These are phyloP conservation scores for Fusarium sterilihyphosum DNA, from an alignment of 2,329 filamentous ascomycete genomes.

Conservation along the genomic window DNA sequence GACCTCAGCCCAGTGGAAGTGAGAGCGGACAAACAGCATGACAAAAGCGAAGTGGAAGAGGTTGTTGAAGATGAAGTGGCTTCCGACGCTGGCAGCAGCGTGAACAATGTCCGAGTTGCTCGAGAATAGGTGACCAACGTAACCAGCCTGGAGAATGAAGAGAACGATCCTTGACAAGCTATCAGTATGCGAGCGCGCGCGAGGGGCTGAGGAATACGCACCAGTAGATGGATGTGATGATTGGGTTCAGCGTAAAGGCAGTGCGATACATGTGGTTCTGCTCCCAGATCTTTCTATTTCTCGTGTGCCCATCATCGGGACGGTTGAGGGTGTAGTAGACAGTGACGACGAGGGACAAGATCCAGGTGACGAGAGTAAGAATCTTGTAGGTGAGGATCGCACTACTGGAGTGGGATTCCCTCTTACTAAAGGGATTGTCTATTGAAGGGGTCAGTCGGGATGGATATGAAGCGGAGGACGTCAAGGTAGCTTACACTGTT, in stretches of 20 bases:
- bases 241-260: constrained; percentile 78
- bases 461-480: neutral
- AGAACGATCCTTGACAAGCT: constrained; percentile 68
- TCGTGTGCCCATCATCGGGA: constrained; percentile 69
- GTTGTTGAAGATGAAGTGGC: constrained; percentile 89
- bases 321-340: constrained; percentile 77
- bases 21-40: constrained; percentile 80
- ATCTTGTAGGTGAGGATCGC: constrained; percentile 79
- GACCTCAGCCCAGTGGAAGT: constrained; percentile 80
- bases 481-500: constrained; percentile 40
- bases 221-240: constrained; percentile 80
- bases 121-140: constrained; percentile 81
- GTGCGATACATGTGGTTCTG: constrained; percentile 75
- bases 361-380: constrained; percentile 77
- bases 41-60: constrained; percentile 84
- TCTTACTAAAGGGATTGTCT: constrained; percentile 82
- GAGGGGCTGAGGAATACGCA: constrained; percentile 46
- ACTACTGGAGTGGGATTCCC: constrained; percentile 70
- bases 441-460: constrained; percentile 18
- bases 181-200: neutral
- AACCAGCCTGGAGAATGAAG: constrained; percentile 79
- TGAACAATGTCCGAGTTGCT: constrained; percentile 69
- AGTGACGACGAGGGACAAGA: constrained; percentile 75
- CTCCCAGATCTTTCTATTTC: constrained; percentile 76
- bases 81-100: constrained; percentile 79